These are phyloP conservation scores for Hyphodiscus hymeniophilus DNA, from an alignment of 495 filamentous ascomycete species.

Conservation along the genomic window DNA sequence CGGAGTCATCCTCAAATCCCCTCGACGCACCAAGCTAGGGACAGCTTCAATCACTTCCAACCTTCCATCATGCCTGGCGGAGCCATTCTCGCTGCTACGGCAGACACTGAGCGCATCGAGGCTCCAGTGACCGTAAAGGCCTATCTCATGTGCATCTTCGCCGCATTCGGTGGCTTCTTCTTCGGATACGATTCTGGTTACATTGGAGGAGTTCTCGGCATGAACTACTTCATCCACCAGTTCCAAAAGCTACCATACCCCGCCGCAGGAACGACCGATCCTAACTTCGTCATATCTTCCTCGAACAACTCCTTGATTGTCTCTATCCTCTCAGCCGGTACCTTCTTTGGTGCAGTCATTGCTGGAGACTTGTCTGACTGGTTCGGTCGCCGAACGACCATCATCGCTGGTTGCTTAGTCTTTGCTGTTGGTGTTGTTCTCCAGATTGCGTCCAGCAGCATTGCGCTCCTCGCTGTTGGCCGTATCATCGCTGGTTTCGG, in stretches of 20 bases:
- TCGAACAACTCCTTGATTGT: conserved; percentile 54
- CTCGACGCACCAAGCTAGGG: too few species aligned
- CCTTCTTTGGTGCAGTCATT: conserved; percentile 74
- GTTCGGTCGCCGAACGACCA: conserved; percentile 60
- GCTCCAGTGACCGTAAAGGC: conserved; percentile 55
- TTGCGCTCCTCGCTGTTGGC: conserved; percentile 26
- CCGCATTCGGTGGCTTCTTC: conserved; percentile 58
- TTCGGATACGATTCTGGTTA: conserved; percentile 57
- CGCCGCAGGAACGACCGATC: not conserved
- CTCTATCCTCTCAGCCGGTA: conserved; percentile 81
- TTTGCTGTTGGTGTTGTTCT: conserved; percentile 72
- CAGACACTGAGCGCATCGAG: conserved; percentile 44
- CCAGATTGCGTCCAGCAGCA: conserved; percentile 67
- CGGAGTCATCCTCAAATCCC: too few species aligned
- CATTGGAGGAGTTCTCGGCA: conserved; percentile 54
- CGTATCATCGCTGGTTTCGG: conserved; percentile 48
- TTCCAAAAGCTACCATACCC: conserved; percentile 20
- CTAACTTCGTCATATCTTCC: conserved; percentile 7
- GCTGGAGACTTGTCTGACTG: conserved; percentile 64
- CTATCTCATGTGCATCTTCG: conserved; percentile 59
- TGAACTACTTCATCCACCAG: conserved; percentile 45
- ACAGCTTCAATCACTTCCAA: too few species aligned
- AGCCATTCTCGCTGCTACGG: conserved; percentile 3
- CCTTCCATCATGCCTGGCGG: too few species aligned
- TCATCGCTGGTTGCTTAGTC: conserved; percentile 55